Evolutionary conservation across 1,139 yeast species (phyloP), one percentile per base, ranked within the genome.

Genomic region (Sugiyamaella paludigena): DNA sequence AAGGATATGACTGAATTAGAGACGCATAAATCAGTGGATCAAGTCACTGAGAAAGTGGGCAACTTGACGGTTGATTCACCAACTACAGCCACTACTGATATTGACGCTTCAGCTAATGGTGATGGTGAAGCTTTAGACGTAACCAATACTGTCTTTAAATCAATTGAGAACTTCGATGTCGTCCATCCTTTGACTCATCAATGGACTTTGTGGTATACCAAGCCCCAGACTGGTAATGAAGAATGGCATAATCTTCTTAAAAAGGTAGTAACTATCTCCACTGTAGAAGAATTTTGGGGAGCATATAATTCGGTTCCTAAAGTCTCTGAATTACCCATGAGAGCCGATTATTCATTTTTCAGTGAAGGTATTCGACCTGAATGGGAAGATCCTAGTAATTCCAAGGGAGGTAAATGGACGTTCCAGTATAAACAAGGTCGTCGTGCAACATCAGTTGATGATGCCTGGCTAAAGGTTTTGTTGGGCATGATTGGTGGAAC

Each of bases 241-340:
- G 83, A 89, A 65, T 92, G 98, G 98, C 82, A 87, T 54, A 96
- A 89, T 66, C 79, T 89, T 60, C 78, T 92, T 66, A 91, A 91
- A 74, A 95, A 96, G 52, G 95, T 92, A 47, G 94, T 91, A 61
- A 82, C 95, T 31, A 88, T 92, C 62, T 79, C 84, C 46, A 83
- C 96, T 28, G 98, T 92, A 43, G 99, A 92, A 74, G 98, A 92
- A 71, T 92, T 92, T 75, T 92, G 99, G 99, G 99, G 98, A 27
- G 86, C 91, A 58, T 87, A 83, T 76, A 92, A 92, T 72, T 86
- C 95, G 47, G 84, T 92, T 62, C 98, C 98, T 57, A 83, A 83
- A 62, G 96, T 96, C 49, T 81, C 83, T 59, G 96, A 89, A 67
- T 79, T 92, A 66, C 98, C 98, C 57, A 70, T 84, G 62, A 87